Evolutionary conservation across 2,329 filamentous ascomycete species (phyloP).

Genomic region (Lasiodiplodia gonubiensis): DNA sequence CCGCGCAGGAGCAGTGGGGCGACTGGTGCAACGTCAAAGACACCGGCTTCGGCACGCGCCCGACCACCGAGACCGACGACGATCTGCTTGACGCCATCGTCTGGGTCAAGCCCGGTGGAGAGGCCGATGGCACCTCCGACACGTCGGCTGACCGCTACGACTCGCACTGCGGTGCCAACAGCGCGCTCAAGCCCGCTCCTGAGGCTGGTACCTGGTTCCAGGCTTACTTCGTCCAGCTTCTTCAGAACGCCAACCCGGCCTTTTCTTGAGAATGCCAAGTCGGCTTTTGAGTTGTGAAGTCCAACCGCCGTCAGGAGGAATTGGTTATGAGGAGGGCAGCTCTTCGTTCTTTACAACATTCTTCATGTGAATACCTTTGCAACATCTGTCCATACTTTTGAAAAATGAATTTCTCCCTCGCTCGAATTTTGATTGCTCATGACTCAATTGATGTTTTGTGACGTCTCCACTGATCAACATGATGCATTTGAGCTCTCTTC

Average conservation of each 20-base stretch:
- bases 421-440: neutral
- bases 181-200: conserved; percentile 67
- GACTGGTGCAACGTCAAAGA: conserved; percentile 72
- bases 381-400: neutral
- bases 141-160: conserved; percentile 58
- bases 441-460: neutral
- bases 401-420: conserved; percentile 1
- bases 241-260: conserved; percentile 43
- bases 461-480: neutral
- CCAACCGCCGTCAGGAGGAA: neutral
- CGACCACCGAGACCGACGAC: conserved; percentile 66
- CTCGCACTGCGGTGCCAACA: conserved; percentile 58
- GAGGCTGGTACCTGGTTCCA: conserved; percentile 73
- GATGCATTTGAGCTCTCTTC: neutral
- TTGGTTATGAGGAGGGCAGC: neutral
- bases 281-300: conserved; percentile 28
- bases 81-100: conserved; percentile 68
- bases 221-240: conserved; percentile 48
- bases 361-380: conserved; percentile 12
- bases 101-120: conserved; percentile 72
- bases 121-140: conserved; percentile 56
- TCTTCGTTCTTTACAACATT: neutral
- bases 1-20: conserved; percentile 62
- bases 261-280: conserved; percentile 43
- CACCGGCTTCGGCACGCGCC: conserved; percentile 69